Conservation (phyloP, 176 grass and related monocot genomes). For the Paspalum notatum region DNA sequence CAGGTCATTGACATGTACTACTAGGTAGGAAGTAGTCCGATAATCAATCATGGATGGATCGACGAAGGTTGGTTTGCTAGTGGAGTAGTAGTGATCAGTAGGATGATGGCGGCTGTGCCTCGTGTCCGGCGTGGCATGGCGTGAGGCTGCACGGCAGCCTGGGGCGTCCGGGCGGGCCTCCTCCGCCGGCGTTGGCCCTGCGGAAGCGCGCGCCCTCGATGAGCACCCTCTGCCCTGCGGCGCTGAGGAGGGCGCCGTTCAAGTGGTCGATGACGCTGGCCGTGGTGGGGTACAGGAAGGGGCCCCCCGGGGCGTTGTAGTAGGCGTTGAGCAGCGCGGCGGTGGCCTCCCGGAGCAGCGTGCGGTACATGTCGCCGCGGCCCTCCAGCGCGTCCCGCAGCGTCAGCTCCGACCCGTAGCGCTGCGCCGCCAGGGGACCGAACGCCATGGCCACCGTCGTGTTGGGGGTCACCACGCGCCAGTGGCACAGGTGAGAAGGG, state of each 20-base stretch:
- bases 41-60: no score
- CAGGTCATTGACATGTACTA: no score
- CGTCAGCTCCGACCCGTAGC: slow-evolving; percentile 65
- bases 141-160: slow-evolving; percentile 59
- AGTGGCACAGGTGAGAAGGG: slow-evolving; percentile 67
- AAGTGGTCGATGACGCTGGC: slow-evolving; percentile 63
- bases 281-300: slow-evolving; percentile 58
- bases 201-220: slow-evolving; percentile 64
- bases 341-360: slow-evolving; percentile 84
- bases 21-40: no score
- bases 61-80: no score
- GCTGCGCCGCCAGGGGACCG: slow-evolving; percentile 62
- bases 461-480: slow-evolving; percentile 73
- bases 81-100: no score
- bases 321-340: slow-evolving; percentile 83
- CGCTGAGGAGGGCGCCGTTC: slow-evolving; percentile 58
- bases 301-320: slow-evolving; percentile 48
- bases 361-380: slow-evolving; percentile 63
- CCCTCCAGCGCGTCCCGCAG: slow-evolving; percentile 63
- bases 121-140: neutral
- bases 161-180: neutral
- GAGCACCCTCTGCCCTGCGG: slow-evolving; percentile 54
- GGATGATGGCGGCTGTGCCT: neutral
- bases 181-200: slow-evolving; percentile 64
- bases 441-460: slow-evolving; percentile 82